Base-by-base conservation (phyloP, 2,329 filamentous ascomycete genomes). In the Metarhizium sp. region DNA sequence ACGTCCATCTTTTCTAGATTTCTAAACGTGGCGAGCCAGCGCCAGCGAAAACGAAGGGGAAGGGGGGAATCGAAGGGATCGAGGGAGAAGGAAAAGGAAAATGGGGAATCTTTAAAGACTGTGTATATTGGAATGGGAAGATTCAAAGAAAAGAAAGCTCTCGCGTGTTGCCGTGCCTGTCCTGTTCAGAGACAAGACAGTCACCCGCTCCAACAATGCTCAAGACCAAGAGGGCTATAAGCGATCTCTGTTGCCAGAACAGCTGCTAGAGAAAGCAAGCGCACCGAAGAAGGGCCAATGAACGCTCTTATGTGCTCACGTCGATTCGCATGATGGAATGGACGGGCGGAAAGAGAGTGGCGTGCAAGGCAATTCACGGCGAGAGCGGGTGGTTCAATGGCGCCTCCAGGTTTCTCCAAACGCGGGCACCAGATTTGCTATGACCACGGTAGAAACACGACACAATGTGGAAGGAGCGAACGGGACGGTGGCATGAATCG, bases 1-100 rank as follows among this genome's bases (percentile, higher is more conserved):
- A 67, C 62, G 58, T 68, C 66, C 69, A 74, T 76, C 16, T 55
- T 60, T 57, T 58, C 42, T 54, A 51, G 53, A 36, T 7, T 34
- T 7, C 32, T 47, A 55, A 16, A 43, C 38, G 46, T 53, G 57
- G 57, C 60, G 60, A 57, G 29, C 60, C 60, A 29, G 60, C 60
- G 57, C 60, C 60, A 59, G 53, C 43, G 47, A 34, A 42, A 45
- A 11, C 42, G n/a, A 5, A 5, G 29, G 43, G 11, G 29, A 42
- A 18, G 42, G 30, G 48, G 45, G n/a, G 45, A 30, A 20, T 25
- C 6, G 47, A 16, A 14, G 32, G 43, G 20, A 20, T 46, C 10
- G 40, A n/a, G 42, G 47, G 10, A 11, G n/a, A n/a, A 50, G 14
- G 30, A 40, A 38, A 29, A n/a, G 45, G 14, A 20, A 46, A 45